Base-by-base conservation (phyloP, 2,329 filamentous ascomycete species). In the Chaetomium strumarium region DNA sequence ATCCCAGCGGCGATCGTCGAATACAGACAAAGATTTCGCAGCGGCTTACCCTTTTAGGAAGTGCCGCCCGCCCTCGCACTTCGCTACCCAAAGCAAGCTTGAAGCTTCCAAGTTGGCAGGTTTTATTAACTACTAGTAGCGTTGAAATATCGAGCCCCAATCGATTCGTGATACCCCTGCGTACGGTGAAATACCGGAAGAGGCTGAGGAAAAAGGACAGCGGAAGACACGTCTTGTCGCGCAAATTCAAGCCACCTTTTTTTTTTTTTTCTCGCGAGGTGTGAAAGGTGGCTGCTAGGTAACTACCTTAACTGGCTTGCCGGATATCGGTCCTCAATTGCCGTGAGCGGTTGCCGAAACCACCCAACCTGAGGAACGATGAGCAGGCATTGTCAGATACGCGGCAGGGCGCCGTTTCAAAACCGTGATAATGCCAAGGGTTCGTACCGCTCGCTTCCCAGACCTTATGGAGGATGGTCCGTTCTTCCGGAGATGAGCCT, bases 241-340 rank as follows among this genome's bases (percentile, higher is more conserved):
- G 24, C 24, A 24, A 24, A 24, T 24, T 7, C 24, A 24, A 24
- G 24, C 24, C 24, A 24, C 24, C 24, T 24, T 24, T 7, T 7
- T 4, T 24, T 24, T 7, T 24, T 24, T 7, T 7, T 4, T 24
- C 7, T 7, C 7, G 24, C 24, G 4, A 24, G 24, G 4, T 24
- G 24, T 24, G 24, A 24, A 24, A 24, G 24, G 24, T 24, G 24
- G 24, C 24, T 10, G 33, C 33, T 33, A 7, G 33, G 11, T n/a
- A n/a, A 37, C 34, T 37, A 14, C 34, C 10, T 30, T 40, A 16
- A 45, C 53, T 38, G 37, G 41, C 46, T 51, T 30, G 33, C 36
- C 55, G 58, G 58, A 50, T 50, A 16, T 53, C 59, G 55, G 56
- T 55, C 55, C 58, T 57, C 58, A 60, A 53, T 52, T 61, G 56